A percentile compares a stretch with the other conserved stretches of the same genome.
phyloP scores from a whole-genome alignment of 2,329 filamentous ascomycete species.

The Aspergillus arachidicola region DNA sequence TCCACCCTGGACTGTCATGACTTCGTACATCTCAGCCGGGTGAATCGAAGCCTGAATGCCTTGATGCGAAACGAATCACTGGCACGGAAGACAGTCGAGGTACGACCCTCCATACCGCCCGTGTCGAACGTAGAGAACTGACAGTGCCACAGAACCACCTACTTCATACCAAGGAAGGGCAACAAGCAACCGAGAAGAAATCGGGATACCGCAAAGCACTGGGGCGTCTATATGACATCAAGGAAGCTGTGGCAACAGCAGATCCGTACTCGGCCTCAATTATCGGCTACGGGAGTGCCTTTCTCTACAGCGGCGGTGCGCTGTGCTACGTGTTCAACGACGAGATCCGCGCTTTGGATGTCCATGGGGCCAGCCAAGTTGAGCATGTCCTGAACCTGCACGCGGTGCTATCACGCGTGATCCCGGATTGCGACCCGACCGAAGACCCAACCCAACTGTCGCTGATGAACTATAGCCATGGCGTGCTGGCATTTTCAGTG shows the following conservation, averaged over 20 bases:
- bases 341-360: conserved; percentile 61
- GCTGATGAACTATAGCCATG: conserved; percentile 60
- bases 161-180: conserved; percentile 49
- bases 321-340: conserved; percentile 64
- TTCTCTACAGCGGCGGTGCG: conserved; percentile 64
- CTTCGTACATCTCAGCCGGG: conserved; percentile 58
- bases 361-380: conserved; percentile 51
- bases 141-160: conserved; percentile 41
- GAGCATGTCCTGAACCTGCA: conserved; percentile 63
- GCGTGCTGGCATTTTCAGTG: conserved; percentile 61
- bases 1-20: conserved; percentile 60
- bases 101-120: conserved; percentile 32
- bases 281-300: conserved; percentile 62
- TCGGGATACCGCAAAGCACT: conserved; percentile 57
- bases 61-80: conserved; percentile 59
- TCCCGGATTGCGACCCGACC: conserved; percentile 35
- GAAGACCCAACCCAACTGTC: conserved; percentile 51
- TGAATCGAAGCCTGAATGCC: conserved; percentile 55
- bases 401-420: conserved; percentile 40
- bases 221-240: conserved; percentile 63
- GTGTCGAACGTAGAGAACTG: conserved; percentile 2
- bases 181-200: conserved; percentile 37
- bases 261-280: conserved; percentile 64
- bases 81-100: conserved; percentile 61
- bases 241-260: conserved; percentile 62